These are phyloP conservation scores for Phaeoacremonium minimum DNA, from an alignment of 2,329 filamentous ascomycete genomes.

Conservation along the genomic window DNA sequence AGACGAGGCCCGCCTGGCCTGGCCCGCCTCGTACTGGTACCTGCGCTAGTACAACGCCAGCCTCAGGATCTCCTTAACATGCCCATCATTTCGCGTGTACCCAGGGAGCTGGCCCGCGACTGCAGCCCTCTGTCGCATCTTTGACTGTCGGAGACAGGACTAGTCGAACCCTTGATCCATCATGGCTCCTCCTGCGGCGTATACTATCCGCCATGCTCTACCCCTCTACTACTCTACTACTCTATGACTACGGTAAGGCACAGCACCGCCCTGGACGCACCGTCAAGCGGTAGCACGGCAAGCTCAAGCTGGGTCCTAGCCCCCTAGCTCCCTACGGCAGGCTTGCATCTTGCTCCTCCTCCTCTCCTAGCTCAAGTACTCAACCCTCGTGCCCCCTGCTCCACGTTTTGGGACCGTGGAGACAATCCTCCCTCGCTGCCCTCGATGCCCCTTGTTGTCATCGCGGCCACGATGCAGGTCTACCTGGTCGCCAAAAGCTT, in stretches of 20 bases:
- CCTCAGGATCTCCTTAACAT: slow-evolving; percentile 7
- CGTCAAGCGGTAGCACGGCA: no score
- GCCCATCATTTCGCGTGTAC: slow-evolving; percentile 1
- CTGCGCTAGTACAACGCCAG: slow-evolving; percentile 5
- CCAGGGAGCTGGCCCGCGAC: no score
- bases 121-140: no score
- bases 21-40: slow-evolving; percentile 1
- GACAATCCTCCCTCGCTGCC: slow-evolving; percentile 16
- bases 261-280: no score
- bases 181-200: no score
- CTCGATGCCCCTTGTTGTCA: slow-evolving; percentile 11
- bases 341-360: slow-evolving; percentile 1
- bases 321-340: no score
- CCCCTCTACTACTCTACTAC: no score
- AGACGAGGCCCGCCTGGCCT: not conserved
- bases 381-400: slow-evolving; percentile 19
- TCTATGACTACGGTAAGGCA: no score
- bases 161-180: no score
- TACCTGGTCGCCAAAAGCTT: slow-evolving; percentile 18
- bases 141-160: no score
- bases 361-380: slow-evolving; percentile 5
- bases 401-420: slow-evolving; percentile 36
- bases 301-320: no score
- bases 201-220: no score
- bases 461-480: slow-evolving; percentile 7